Evolutionary conservation across 2,329 filamentous ascomycete species (phyloP), one percentile per base, ranked within the genome.

Genomic region (Fusarium sp.): DNA sequence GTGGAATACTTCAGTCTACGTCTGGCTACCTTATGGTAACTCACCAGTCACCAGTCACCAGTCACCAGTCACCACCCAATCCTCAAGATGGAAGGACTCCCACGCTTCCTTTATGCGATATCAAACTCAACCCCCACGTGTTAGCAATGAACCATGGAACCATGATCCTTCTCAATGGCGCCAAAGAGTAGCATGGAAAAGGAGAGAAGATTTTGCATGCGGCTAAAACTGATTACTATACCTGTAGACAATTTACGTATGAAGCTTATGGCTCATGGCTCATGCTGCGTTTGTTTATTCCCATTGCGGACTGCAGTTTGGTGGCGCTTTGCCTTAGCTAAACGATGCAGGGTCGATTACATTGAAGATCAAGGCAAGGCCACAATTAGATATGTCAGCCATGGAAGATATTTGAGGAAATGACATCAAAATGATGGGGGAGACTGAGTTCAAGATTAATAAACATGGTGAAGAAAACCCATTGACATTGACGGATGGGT

Each of bases 121-220:
- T 51, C 53, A 58, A 50, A 39, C n/a, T 47, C 54, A 58, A 49
- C 45, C 52, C 59, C 61, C 62, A 64, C 59, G 46, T 46, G 43
- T 34, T 40, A 47, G 17, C 26, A 47, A 54, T 47, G 33, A 65
- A 39, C 43, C 59, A 64, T 64, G 61, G 26, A 65, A 39, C 43
- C 59, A 64, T 64, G 59, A 33, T 44, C 43, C 58, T 57, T 46
- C 34, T 64, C 21, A 42, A 63, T 40, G 38, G 45, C 44, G 40
- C 42, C 34, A 46, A 46, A 62, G 43, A 17, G 31, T 31, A 36
- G 44, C 19, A 42, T 45, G 13, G 43, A 39, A 57, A 43, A 63
- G 34, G 44, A 46, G 22, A 34, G 19, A 64, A 50, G 26, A 26
- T 24, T 52, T 22, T 42, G n/a, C 40, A 59, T 59, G 60, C 52